phyloP scores from a whole-genome alignment of 441 rosid genomes.

The Bocquillonia castaneifolia region DNA sequence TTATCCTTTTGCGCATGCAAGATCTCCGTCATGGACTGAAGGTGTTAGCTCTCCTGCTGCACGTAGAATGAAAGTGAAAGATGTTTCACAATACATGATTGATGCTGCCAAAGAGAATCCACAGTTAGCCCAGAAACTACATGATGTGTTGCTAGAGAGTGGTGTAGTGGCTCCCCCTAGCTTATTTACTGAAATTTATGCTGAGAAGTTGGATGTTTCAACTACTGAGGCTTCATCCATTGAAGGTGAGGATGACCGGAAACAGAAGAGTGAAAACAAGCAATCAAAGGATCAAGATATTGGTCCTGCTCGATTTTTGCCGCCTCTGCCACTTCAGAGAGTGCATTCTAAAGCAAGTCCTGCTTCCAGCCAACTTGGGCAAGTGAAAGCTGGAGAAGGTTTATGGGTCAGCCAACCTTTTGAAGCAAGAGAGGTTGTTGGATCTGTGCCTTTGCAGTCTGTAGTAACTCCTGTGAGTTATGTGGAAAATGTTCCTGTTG shows the following conservation, averaged over 20 bases:
- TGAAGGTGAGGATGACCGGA: slow-evolving; percentile 42
- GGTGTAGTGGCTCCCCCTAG: slow-evolving; percentile 92
- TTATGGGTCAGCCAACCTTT: slow-evolving; percentile 28
- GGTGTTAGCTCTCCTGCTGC: slow-evolving; percentile 91
- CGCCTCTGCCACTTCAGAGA: slow-evolving; percentile 59
- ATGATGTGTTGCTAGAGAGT: slow-evolving; percentile 89
- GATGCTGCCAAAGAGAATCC: slow-evolving; percentile 99
- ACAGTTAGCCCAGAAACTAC: slow-evolving; percentile 87
- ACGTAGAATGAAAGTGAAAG: slow-evolving; percentile 88
- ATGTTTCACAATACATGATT: slow-evolving; percentile 91
- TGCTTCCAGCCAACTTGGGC: slow-evolving; percentile 32
- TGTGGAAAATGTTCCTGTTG: slow-evolving; percentile 72
- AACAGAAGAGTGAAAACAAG: slow-evolving; percentile 29
- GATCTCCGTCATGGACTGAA: slow-evolving; percentile 99
- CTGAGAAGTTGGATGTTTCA: slow-evolving; percentile 43
- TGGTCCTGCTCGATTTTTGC: slow-evolving; percentile 51
- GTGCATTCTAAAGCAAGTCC: slow-evolving; percentile 34
- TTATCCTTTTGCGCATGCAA: slow-evolving; percentile 56
- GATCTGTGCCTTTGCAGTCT: slow-evolving; percentile 36
- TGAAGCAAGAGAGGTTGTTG: slow-evolving; percentile 39
- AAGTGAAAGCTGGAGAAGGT: slow-evolving; percentile 38
- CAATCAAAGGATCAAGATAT: slow-evolving; percentile 36
- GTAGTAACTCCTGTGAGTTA: slow-evolving; percentile 45
- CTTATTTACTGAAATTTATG: slow-evolving; percentile 67
- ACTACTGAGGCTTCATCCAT: slow-evolving; percentile 36